Conservation (phyloP, 2,329 filamentous ascomycete species). For the Botrytis medusae region DNA sequence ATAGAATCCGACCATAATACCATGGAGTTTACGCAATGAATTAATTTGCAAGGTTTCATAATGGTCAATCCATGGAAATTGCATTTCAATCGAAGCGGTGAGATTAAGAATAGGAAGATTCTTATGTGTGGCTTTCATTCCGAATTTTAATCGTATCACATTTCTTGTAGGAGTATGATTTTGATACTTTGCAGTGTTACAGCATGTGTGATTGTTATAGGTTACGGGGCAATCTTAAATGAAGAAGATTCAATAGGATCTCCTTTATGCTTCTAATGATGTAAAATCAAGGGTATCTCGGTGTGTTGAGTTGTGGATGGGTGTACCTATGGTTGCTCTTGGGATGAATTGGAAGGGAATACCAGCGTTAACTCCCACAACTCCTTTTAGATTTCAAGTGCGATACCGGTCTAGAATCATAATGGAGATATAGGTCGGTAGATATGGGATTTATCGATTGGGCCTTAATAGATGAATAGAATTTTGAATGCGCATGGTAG, state of each 20-base stretch:
- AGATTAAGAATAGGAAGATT: slow-evolving; percentile 23
- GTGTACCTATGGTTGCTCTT: neutral
- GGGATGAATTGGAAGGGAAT: neutral
- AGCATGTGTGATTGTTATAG: slow-evolving; percentile 9
- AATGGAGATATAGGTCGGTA: neutral
- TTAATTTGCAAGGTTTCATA: slow-evolving; percentile 23
- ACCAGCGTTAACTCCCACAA: neutral
- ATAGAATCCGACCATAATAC: slow-evolving; percentile 38
- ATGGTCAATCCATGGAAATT: slow-evolving; percentile 25
- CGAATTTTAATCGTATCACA: slow-evolving; percentile 2
- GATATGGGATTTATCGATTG: neutral
- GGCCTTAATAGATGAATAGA: neutral
- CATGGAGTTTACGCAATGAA: slow-evolving; percentile 27
- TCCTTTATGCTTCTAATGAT: neutral
- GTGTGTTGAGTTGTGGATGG: neutral
- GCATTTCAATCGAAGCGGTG: slow-evolving; percentile 27
- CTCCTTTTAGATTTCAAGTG: neutral
- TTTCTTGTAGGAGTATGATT: slow-evolving; percentile 15
- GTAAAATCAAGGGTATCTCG: neutral
- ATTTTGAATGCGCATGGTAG: neutral
- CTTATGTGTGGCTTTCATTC: neutral
- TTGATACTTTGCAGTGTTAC: slow-evolving; percentile 9
- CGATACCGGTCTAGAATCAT: neutral
- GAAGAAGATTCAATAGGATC: neutral
- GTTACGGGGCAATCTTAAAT: neutral